Base-by-base conservation (phyloP, 768 basidiomycete species). In the Lactarius psammicola region DNA sequence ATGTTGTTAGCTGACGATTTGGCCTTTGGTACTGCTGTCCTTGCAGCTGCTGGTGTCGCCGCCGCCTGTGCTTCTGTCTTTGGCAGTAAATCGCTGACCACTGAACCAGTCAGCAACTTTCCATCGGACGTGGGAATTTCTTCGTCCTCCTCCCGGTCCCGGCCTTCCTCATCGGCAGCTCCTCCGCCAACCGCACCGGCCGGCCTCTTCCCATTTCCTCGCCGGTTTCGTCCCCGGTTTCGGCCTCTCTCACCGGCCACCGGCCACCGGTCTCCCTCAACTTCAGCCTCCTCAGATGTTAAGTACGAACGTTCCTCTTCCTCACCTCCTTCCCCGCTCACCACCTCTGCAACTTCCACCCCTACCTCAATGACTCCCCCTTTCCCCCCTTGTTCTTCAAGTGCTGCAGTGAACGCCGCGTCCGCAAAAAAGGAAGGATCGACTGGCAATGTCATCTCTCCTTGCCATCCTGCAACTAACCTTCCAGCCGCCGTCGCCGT, bases 381-480 rank as follows among this genome's bases (percentile, higher is more conserved):
- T 57, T 76, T 76, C 23, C 77, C 79, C 26, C 77, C 77, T 6
- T 79, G 80, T 69, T 83, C 80, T 63, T 84, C 83, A 71, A 84
- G 80, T 57, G 82, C 82, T 4, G 80, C 74, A 11, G 76, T 78
- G 71, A 85, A 82, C 57, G 80, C 80, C 10, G 84, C 81, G 73
- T 85, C 84, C 31, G 80, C 79, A 71, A 85, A 82, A 69, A 85
- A 79, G 46, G 82, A 76, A 31, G 83, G 78, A 71, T 84, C 83
- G 69, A 84, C 81, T 18, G 82, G 82, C 46, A 81, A 70, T 3
- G 77, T 71, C 40, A 66, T 59, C 30, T 79, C 80, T 11, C 80
- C 76, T 10, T 80, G 77, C 73, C 78, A 78, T 58, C 79, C 77
- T 31, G 76, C 71, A 55, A 74, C 67, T 56, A 78, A 68, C 69